Percentiles rank a stretch among this genome's conserved stretches.
Evolutionary conservation across 495 filamentous ascomycete species (phyloP).

Genomic region (Hypoxylon fuscum): DNA sequence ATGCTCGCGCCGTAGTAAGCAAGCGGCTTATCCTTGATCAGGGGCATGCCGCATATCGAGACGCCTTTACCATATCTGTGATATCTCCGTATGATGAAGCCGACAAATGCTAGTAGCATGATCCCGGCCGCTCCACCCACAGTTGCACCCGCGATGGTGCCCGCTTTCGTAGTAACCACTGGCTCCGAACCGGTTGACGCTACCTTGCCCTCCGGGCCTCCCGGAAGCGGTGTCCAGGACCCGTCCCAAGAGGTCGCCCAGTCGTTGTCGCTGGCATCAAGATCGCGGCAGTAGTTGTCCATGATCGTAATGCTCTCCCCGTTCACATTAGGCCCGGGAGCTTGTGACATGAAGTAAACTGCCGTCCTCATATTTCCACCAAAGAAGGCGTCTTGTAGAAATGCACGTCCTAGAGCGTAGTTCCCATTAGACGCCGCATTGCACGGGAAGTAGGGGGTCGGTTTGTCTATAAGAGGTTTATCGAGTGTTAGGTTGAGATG

Average conservation of each 20-base stretch:
- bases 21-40: slow-evolving; percentile 19
- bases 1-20: slow-evolving; percentile 13
- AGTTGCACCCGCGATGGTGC: slow-evolving; percentile 11
- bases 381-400: slow-evolving; percentile 63
- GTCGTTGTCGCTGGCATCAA: slow-evolving; percentile 19
- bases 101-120: slow-evolving; percentile 3
- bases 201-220: not conserved
- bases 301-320: slow-evolving; percentile 15
- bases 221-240: slow-evolving; percentile 24
- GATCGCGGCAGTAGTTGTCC: slow-evolving; percentile 13
- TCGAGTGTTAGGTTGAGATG: slow-evolving; percentile 61
- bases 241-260: slow-evolving; percentile 23
- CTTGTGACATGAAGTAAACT: slow-evolving; percentile 22
- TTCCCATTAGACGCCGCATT: slow-evolving; percentile 34
- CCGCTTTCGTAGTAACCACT: not conserved
- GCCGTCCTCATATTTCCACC: slow-evolving; percentile 51
- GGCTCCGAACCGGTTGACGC: too few species aligned
- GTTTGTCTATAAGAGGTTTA: slow-evolving; percentile 51
- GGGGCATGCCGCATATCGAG: slow-evolving; percentile 8
- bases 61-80: slow-evolving; percentile 17
- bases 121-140: slow-evolving; percentile 14
- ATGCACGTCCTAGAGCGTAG: slow-evolving; percentile 58
- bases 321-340: slow-evolving; percentile 16
- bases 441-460: slow-evolving; percentile 61
- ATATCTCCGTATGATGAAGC: slow-evolving; percentile 7